These are phyloP conservation scores for Strobilomyces echinocephalus DNA, from an alignment of 768 basidiomycete species.

Conservation along the genomic window DNA sequence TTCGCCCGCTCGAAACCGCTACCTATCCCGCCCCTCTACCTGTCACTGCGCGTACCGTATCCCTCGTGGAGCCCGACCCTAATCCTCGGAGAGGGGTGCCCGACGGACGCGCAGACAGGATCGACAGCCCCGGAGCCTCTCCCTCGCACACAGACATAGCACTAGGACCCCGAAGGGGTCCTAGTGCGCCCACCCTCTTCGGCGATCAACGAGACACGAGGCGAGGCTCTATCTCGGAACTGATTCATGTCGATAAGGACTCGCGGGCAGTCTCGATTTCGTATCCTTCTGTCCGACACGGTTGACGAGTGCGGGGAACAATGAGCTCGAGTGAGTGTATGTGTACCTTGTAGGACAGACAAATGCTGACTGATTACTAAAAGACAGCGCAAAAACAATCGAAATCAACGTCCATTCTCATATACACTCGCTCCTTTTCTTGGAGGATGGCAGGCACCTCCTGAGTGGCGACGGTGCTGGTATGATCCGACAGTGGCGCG, in stretches of 20 bases:
- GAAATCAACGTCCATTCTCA: background rate
- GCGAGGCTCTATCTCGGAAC: background rate
- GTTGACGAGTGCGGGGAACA: background rate
- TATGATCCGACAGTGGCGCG: conserved; percentile 1
- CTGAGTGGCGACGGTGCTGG: background rate
- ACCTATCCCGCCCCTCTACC: no score
- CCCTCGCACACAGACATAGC: no score
- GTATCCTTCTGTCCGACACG: background rate
- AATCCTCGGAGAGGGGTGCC: no score
- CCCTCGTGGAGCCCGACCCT: no score
- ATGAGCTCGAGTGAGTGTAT: background rate
- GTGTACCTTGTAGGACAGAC: no score
- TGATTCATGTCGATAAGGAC: background rate
- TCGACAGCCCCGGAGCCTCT: no score
- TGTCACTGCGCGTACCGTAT: no score
- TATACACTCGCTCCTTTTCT: background rate
- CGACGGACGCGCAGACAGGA: no score
- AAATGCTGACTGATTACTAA: background rate
- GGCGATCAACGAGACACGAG: background rate
- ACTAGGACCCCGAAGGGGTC: no score
- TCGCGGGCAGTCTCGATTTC: background rate
- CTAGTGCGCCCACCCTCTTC: no score
- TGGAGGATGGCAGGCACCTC: background rate
- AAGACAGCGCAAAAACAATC: background rate
- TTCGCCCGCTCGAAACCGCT: no score